Base-by-base conservation (phyloP, 2,329 filamentous ascomycete species). In the Fusarium sp. region DNA sequence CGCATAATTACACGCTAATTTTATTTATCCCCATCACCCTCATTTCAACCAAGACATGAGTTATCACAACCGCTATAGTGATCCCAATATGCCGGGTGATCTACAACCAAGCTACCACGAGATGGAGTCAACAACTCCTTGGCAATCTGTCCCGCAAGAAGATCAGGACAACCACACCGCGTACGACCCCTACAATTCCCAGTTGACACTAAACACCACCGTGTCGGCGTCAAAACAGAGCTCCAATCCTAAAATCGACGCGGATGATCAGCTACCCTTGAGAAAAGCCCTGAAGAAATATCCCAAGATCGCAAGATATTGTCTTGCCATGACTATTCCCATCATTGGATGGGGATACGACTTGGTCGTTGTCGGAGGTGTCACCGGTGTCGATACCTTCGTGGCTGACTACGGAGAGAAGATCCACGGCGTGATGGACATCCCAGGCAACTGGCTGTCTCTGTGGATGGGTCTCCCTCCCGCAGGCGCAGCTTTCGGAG, bases 331-430 rank as follows among this genome's bases (percentile, higher is more conserved):
- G 45, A 69, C 73, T 3, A 59, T 77, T 4, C 69, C 74, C 7
- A 62, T 78, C 5, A 56, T 77, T 17, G 76, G 76, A n/a, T 77
- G 75, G 76, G 76, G 76, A 1, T 77, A 77, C 43, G 73, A 74
- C 17, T 47, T 73, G 2, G 67, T 75, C 2, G 59, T 78, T 2
- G 69, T 78, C 1, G 75, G 76, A 6, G 56, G 72, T 7, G 68
- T 78, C n/a, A 72, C 65, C 7, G 72, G 70, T 3, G 75, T 74
- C 0, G 76, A 78, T 8, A 57, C 71, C 1, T 78, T 78, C n/a
- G 64, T 75, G 6, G 49, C 55, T 6, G 76, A 78, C 54, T 78
- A 76, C 11, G 76, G 76, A 6, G 55, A 72, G 31, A 36, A 59
- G 10, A 69, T 70, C 8, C 43, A 76, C 4, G 76, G 70, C 1